Evolutionary conservation across 164 flowering plant species (phyloP), one percentile per base, ranked within the genome.

Genomic region (Umbilicus rupestris): DNA sequence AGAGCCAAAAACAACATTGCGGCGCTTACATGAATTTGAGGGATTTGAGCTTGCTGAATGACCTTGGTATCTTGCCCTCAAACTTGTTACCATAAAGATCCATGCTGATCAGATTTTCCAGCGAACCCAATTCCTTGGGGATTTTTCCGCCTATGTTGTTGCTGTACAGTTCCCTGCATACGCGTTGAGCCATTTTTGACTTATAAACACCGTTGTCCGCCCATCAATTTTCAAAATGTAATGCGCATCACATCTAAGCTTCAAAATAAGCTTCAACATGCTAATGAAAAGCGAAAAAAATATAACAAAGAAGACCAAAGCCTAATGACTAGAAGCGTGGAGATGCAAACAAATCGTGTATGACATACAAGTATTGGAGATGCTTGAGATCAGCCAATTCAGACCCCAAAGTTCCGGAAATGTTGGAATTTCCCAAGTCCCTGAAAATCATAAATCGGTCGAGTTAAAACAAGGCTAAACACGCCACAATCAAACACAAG

Each of bases 371-470:
- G 79, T 87, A 88, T 67, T 84, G 83, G 7, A 91, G 89, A 75
- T 87, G 81, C 71, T 81, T 41, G 45, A 91, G 89, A 63, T 86
- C 71, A 45, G 85, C 89, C 64, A 91, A 85, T 79, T 91, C 93
- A 6, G 97, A 73, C 9, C 86, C 96, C 78, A 91, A 78, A 57
- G 75, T 71, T 39, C 97, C 97, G 69, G 92, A 82, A 65, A 91
- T 73, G 59, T 89, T 87, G 26, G 96, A 76, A 73, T 89, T 89
- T 0, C 94, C 92, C 85, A 89, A 78, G 69, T 91, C 97, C 77
- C 96, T 91, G 82, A 63, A 73, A 67, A 20, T 14, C 7, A 10
- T 7, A 62, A 33, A 50, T 19, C 7, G n/a, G 20, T n/a, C n/a
- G n/a, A n/a, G 30, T 55, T 10, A 20, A 12, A 55, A 55, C 26